Percentiles rank a stretch among this genome's conserved stretches.
Evolutionary conservation across 164 flowering plant genomes (phyloP).

Genomic region (Vitis amurensis): DNA sequence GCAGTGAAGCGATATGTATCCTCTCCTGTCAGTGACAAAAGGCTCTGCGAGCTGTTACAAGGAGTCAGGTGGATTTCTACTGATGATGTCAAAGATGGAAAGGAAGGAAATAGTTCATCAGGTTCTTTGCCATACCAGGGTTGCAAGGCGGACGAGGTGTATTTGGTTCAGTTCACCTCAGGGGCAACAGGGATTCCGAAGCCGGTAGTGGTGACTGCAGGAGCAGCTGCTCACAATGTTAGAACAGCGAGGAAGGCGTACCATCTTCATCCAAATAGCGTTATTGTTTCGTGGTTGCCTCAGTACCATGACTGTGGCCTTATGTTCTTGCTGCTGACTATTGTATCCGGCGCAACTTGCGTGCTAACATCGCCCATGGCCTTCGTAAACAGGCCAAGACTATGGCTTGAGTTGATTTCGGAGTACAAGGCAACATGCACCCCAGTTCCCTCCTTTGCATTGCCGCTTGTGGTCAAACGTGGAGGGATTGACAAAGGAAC

Average conservation of each 20-base stretch:
- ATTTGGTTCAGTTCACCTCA: constrained; percentile 73
- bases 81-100: constrained; percentile 24
- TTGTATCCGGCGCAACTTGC: constrained; percentile 63
- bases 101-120: neutral
- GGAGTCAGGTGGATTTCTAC: constrained; percentile 49
- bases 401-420: constrained; percentile 66
- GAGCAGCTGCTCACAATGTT: constrained; percentile 79
- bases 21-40: constrained; percentile 19
- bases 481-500: constrained; percentile 40
- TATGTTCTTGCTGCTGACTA: constrained; percentile 61
- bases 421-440: constrained; percentile 57
- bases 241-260: constrained; percentile 61
- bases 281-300: constrained; percentile 74
- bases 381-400: constrained; percentile 50
- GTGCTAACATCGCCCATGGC: constrained; percentile 52
- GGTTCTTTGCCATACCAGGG: constrained; percentile 33
- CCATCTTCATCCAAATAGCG: constrained; percentile 61
- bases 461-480: constrained; percentile 60
- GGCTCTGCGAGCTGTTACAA: constrained; percentile 26
- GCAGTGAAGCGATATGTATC: constrained; percentile 30
- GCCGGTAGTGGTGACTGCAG: constrained; percentile 67
- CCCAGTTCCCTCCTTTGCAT: constrained; percentile 71
- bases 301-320: constrained; percentile 85
- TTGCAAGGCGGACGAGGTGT: constrained; percentile 47
- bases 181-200: constrained; percentile 75